Percentiles rank a stretch among this genome's conserved stretches.
Evolutionary conservation across 139 green algal species (phyloP).

Genomic region (Tetraselmis striata): DNA sequence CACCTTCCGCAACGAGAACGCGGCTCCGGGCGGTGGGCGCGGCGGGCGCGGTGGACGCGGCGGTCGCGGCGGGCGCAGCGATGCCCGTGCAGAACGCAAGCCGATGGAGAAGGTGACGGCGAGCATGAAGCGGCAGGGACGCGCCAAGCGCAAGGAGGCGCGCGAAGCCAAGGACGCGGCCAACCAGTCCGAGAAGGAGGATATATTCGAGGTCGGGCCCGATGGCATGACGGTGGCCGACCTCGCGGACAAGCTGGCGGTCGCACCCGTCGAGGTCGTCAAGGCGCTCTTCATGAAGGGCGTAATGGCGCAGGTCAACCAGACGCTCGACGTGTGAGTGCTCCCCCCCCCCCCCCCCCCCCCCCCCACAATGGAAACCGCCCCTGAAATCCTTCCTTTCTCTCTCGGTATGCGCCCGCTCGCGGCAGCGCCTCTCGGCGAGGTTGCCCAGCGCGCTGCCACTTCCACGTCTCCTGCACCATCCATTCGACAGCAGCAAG

Average conservation of each 20-base stretch:
- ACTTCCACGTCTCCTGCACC: too few relatives aligned
- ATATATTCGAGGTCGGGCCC: slow-evolving; percentile 90
- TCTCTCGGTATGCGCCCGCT: too few relatives aligned
- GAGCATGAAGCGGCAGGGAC: slow-evolving; percentile 33
- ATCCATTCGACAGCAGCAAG: too few relatives aligned
- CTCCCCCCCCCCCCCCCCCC: too few relatives aligned
- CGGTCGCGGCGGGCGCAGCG: too few relatives aligned
- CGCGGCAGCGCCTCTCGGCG: too few relatives aligned
- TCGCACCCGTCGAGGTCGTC: slow-evolving; percentile 76
- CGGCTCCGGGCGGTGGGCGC: too few relatives aligned
- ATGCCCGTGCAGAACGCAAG: not conserved
- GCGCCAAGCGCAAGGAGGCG: slow-evolving; percentile 36
- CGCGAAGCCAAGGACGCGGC: slow-evolving; percentile 33
- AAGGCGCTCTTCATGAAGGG: slow-evolving; percentile 95
- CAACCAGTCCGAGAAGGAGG: slow-evolving; percentile 46
- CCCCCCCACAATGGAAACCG: too few relatives aligned
- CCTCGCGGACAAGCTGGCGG: slow-evolving; percentile 69
- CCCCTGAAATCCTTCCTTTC: too few relatives aligned
- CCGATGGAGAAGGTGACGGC: slow-evolving; percentile 8
- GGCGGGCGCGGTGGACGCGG: not conserved
- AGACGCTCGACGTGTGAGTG: slow-evolving; percentile 22
- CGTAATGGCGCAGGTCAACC: slow-evolving; percentile 84
- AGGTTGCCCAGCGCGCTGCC: too few relatives aligned
- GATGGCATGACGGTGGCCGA: slow-evolving; percentile 83
- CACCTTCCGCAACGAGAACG: not conserved